These are phyloP conservation scores for Pythium brassicae DNA, from an alignment of 352 stramenopile genomes.

Conservation along the genomic window DNA sequence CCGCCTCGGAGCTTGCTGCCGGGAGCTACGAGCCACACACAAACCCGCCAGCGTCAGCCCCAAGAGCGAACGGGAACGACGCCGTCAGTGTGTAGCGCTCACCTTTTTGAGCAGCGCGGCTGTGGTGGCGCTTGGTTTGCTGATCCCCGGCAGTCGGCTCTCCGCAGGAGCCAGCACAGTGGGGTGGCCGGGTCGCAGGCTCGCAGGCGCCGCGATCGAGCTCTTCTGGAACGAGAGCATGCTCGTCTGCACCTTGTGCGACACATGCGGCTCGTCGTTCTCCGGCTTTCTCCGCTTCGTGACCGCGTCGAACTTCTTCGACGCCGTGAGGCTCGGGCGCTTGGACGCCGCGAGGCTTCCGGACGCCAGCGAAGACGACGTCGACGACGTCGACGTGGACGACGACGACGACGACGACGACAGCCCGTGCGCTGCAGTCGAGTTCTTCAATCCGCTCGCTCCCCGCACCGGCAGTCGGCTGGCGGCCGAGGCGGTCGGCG, in stretches of 20 bases:
- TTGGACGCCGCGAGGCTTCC: slow-evolving; percentile 1
- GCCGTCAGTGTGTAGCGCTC: not conserved
- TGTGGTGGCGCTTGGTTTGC: slow-evolving; percentile 3
- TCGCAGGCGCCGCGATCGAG: slow-evolving; percentile 6
- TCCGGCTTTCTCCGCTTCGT: slow-evolving; percentile 46
- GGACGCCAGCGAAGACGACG: not conserved
- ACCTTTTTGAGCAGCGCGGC: slow-evolving; percentile 11
- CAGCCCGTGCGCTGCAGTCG: not conserved
- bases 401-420: not conserved
- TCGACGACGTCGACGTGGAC: not conserved
- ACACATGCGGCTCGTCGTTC: slow-evolving; percentile 21
- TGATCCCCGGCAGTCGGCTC: not conserved
- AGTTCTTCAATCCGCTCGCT: slow-evolving; percentile 2
- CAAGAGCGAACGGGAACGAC: not conserved
- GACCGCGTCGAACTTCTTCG: slow-evolving; percentile 20
- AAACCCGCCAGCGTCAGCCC: not conserved
- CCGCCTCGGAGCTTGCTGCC: slow-evolving; percentile 1
- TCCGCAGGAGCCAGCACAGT: not conserved
- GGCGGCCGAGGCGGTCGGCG: not conserved
- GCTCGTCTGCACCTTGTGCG: slow-evolving; percentile 63
- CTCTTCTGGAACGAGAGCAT: slow-evolving; percentile 59
- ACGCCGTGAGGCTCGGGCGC: slow-evolving; percentile 1
- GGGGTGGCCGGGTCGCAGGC: slow-evolving; percentile 6
- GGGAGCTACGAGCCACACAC: not conserved
- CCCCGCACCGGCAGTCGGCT: slow-evolving; percentile 4